Evolutionary conservation across 345 rosid species (phyloP), one percentile per base, ranked within the genome.

Genomic region (Toxicodendron radicans): DNA sequence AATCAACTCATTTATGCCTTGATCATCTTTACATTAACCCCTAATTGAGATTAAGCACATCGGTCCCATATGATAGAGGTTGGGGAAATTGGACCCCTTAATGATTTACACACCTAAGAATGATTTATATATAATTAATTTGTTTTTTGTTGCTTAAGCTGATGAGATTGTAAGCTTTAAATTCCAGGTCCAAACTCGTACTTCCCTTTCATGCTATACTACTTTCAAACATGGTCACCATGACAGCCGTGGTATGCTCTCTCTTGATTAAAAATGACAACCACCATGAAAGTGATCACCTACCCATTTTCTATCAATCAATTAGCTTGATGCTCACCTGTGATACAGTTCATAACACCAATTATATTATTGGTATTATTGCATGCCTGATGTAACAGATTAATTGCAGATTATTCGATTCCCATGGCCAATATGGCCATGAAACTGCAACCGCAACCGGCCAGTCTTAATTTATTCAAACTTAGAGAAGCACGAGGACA

Each of bases 361-460:
- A 64, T 64, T 64, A 20, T 64, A 7, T 14, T 17, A 35, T 62
- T 17, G 30, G 30, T 20, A 64, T 64, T 64, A 43, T 66, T 66
- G 70, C 38, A 2, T 6, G 46, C 3, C 18, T 9, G 24, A 64
- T 41, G 53, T 65, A 24, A 51, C 71, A 51, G 10, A 30, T 35
- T 17, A 16, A 57, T 59, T 49, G 18, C 35, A 46, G 20, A 65
- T 23, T 46, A 67, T 67, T 67, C 45, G 45, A 49, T 67, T 49
- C 71, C 43, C 51, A 63, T 38, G 43, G 43, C 43, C 43, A 38
- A 38, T 38, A 5, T 7, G 20, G 24, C 23, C 13, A 63, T 17
- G 49, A 1, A 14, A 27, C 30, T 17, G 71, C 43, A 49, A 33
- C 71, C 71, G 71, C 43, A 49, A 33, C 71, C 71, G 57, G 24